These are phyloP conservation scores for Penicillium sp. DNA, from an alignment of 2,329 filamentous ascomycete genomes.

Conservation along the genomic window DNA sequence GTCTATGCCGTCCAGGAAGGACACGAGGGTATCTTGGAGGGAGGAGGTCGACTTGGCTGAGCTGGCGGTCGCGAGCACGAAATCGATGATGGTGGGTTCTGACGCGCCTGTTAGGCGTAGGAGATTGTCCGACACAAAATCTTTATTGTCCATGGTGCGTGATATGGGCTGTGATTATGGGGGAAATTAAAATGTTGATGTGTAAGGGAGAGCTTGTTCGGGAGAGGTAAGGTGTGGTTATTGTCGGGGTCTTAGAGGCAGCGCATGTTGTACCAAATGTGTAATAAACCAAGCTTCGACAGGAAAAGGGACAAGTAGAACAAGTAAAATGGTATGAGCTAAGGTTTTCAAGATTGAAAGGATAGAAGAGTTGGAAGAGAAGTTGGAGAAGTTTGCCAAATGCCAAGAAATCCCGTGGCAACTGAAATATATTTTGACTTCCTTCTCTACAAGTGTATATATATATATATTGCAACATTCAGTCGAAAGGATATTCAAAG, in stretches of 20 bases:
- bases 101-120: conserved; percentile 56
- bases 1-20: conserved; percentile 51
- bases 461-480: no score
- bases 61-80: conserved; percentile 55
- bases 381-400: conserved; percentile 11
- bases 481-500: no score
- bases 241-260: neutral
- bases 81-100: conserved; percentile 58
- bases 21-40: conserved; percentile 52
- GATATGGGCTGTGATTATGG: neutral
- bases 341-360: neutral
- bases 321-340: no score
- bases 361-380: neutral
- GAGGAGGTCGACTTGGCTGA: conserved; percentile 50
- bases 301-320: neutral
- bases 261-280: neutral
- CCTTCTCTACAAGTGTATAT: no score
- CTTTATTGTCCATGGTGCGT: conserved; percentile 40
- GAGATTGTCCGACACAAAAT: conserved; percentile 52
- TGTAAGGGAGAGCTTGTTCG: neutral
- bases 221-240: neutral
- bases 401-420: conserved; percentile 20
- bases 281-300: neutral
- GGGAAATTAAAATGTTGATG: neutral
- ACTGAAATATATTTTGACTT: conserved; percentile 5